Evolutionary conservation across 1,284 basidiomycete species (phyloP), one percentile per base, ranked within the genome.

Genomic region (Irpex sp.): DNA sequence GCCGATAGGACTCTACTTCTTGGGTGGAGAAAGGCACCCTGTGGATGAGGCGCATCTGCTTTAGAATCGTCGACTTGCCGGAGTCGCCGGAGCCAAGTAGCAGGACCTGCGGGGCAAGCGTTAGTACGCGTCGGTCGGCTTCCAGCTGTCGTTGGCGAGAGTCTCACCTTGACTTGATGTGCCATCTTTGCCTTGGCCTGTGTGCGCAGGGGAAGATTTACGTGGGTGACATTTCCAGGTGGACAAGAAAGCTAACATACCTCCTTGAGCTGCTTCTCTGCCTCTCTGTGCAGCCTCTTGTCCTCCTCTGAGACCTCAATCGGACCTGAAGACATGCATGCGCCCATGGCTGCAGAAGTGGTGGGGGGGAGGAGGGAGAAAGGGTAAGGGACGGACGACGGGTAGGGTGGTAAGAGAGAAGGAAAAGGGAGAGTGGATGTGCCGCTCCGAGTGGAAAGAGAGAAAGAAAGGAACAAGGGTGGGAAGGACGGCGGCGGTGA

Each of bases 41-140:
- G 75, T 95, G 93, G 65, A 95, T 95, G 54, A 95, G 79, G 34
- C 93, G 88, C 93, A 95, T 95, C 87, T 94, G 93, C 88, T 95
- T 95, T 73, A 96, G 84, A 69, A 96, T 83, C 3, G 96, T 97
- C 9, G 92, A 94, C 77, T 98, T 98, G 55, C 96, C 96, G 38
- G 91, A 93, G 73, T 97, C 96, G 44, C 96, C 96, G 52, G 96
- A 96, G 44, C 96, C 96, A 36, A 97, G 83, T 31, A 98, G 82
- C 60, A 97, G 81, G n/a, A 92, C 89, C 89, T 91, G 67, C 17
- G 19, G 3, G 31, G 26, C 60, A 65, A 61, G 68, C 70, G 48
- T 61, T 15, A n/a, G 9, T 15, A 15, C 48, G 63, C 26, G 56
- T 19, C 8, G 17, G 13, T 8, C 4, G 57, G 4, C 62, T 44